phyloP scores from a whole-genome alignment of 805 yeast genomes.

The Pichia phayaonensis region DNA sequence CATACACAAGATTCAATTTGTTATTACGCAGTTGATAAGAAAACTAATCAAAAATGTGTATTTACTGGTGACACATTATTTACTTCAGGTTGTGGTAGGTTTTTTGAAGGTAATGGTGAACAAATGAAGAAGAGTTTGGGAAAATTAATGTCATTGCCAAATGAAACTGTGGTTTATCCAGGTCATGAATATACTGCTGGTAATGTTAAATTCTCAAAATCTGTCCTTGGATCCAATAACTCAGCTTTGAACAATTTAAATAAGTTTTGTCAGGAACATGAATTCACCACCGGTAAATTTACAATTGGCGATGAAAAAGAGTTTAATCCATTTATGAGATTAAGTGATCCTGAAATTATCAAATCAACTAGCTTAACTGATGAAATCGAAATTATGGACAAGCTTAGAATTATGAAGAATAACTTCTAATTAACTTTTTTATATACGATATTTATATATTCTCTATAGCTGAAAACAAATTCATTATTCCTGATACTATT shows the following conservation, averaged over 20 bases:
- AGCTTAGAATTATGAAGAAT: slow-evolving; percentile 73
- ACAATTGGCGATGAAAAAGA: slow-evolving; percentile 76
- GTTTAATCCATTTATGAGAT: slow-evolving; percentile 86
- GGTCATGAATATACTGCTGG: slow-evolving; percentile 94
- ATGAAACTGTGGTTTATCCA: slow-evolving; percentile 70
- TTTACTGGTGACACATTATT: slow-evolving; percentile 96
- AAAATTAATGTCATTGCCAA: slow-evolving; percentile 52
- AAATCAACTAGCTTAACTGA: slow-evolving; percentile 47
- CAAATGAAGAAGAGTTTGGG: slow-evolving; percentile 75
- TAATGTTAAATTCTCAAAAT: slow-evolving; percentile 70
- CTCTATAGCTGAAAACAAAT: slow-evolving; percentile 41
- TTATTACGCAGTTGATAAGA: slow-evolving; percentile 62
- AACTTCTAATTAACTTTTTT: slow-evolving; percentile 26
- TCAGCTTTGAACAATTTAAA: slow-evolving; percentile 48
- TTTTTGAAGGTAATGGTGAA: slow-evolving; percentile 81
- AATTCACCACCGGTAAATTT: slow-evolving; percentile 76
- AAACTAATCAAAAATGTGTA: slow-evolving; percentile 60
- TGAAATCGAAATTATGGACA: slow-evolving; percentile 56
- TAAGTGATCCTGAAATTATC: slow-evolving; percentile 56
- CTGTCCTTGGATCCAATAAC: slow-evolving; percentile 43
- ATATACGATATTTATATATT: slow-evolving; percentile 5
- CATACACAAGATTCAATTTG: slow-evolving; percentile 97
- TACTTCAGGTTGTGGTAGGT: slow-evolving; percentile 92
- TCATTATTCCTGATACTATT: slow-evolving; percentile 61
- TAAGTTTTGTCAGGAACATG: slow-evolving; percentile 44